Evolutionary conservation across 2,329 filamentous ascomycete species (phyloP).

Genomic region (Coniochaeta sp.): DNA sequence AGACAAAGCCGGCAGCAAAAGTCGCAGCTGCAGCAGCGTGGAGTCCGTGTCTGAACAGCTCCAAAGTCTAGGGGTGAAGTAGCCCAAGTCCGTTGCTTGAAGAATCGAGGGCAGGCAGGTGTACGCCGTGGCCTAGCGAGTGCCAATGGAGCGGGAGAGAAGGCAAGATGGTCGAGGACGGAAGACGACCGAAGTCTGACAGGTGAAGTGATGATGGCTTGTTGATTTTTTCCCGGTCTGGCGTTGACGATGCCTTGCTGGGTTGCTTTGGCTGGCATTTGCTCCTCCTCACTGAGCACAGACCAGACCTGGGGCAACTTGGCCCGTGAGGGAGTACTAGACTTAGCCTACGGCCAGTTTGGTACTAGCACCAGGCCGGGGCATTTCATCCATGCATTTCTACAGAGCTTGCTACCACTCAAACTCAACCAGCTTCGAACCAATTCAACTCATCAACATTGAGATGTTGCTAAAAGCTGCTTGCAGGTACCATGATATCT

Average conservation of each 20-base stretch:
- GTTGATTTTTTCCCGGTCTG: constrained; percentile 1
- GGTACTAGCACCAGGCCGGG: background rate
- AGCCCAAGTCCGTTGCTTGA: background rate
- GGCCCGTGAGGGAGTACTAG: background rate
- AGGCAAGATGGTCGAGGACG: background rate
- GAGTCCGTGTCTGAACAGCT: background rate
- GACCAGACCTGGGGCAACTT: background rate
- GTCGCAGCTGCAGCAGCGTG: background rate
- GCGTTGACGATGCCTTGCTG: background rate
- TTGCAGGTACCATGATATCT: background rate
- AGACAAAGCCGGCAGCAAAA: background rate
- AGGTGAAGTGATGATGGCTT: constrained; percentile 1
- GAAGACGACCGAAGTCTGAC: background rate
- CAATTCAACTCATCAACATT: background rate
- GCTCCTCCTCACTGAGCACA: constrained; percentile 1
- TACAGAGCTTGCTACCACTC: background rate
- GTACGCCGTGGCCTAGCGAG: background rate
- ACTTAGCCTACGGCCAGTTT: too few species aligned
- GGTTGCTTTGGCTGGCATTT: background rate
- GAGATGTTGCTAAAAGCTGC: background rate
- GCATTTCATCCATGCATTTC: background rate
- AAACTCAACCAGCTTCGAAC: background rate
- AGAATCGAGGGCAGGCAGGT: background rate
- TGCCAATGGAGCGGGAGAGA: background rate
- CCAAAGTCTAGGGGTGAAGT: background rate